Base-by-base conservation (phyloP, 768 basidiomycete genomes). In the Crucibulum laeve region DNA sequence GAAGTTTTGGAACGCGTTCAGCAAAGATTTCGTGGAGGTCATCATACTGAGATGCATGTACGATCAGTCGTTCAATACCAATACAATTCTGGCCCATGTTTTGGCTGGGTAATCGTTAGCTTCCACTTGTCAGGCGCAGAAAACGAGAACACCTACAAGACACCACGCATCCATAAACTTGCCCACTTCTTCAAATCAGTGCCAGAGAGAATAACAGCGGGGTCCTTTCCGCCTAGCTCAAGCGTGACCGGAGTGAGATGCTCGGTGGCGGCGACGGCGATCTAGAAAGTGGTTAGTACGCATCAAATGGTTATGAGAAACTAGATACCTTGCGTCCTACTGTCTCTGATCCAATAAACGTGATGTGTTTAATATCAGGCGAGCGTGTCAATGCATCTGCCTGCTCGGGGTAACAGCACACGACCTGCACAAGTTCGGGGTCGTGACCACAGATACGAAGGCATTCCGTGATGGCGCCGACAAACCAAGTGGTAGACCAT, bases 81-180 rank as follows among this genome's bases (percentile, higher is more conserved):
- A 99, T 95, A 61, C 95, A 99, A 55, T 97, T 97, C 67, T 97
- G 95, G 17, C 94, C 94, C 40, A 79, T 78, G 46, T 91, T 91
- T 71, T 93, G 92, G 71, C 91, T 93, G 56, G 8, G 18, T 7
- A 30, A 22, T 43, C n/a, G 23, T 14, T 10, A 25, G 19, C 33
- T 15, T 43, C 24, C 10, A 44, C 32, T 45, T n/a, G 36, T 17
- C 4, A 3, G 24, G 7, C 14, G 19, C 35, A 35, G 41, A n/a
- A 30, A 24, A 38, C 35, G 19, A 40, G 13, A 36, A 43, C 13
- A 73, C 89, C 60, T 64, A 95, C 92, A 89, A 97, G 43, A 90
- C 79, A 30, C 90, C 95, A 38, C 94, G 82, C 82, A 96, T 84
- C 80, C 86, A 90, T 7, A 87, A 62, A 47, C 86, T 84, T 13